Conservation (phyloP, 257 asterid genomes). For the Leonotis leonurus region DNA sequence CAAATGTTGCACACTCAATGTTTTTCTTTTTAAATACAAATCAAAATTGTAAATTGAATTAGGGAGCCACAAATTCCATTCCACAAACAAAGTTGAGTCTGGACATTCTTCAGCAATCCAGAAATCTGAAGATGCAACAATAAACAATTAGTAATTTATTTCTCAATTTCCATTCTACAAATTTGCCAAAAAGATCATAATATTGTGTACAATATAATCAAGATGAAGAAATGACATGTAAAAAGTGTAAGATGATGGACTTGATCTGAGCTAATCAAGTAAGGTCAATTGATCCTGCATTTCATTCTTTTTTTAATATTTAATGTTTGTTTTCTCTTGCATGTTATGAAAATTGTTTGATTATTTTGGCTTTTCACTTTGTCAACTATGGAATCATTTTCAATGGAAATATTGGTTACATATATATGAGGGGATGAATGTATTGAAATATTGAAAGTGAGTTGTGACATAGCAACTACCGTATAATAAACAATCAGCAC, state of each 20-base stretch:
- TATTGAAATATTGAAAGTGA: neutral
- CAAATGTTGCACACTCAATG: neutral
- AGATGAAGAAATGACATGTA: too few species aligned
- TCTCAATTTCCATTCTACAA: too few species aligned
- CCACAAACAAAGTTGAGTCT: neutral
- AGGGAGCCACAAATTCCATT: neutral
- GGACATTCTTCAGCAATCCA: neutral
- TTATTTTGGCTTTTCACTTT: neutral
- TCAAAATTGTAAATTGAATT: neutral
- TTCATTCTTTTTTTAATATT: too few species aligned
- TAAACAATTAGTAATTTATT: neutral
- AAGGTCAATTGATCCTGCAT: too few species aligned
- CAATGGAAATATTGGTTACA: too few species aligned
- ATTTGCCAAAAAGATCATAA: too few species aligned
- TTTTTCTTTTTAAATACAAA: too few species aligned
- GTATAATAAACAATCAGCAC: neutral
- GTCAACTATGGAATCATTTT: neutral
- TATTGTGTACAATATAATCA: too few species aligned
- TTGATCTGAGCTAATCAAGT: too few species aligned
- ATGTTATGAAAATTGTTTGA: neutral
- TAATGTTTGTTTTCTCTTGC: too few species aligned
- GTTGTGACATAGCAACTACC: slow-evolving; percentile 6
- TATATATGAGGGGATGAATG: neutral
- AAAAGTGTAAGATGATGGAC: too few species aligned
- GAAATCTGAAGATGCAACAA: slow-evolving; percentile 1